Percentiles rank a stretch among this genome's conserved stretches.
Conservation (phyloP, 2,329 filamentous ascomycete genomes). For the Colletotrichum aenigma region DNA sequence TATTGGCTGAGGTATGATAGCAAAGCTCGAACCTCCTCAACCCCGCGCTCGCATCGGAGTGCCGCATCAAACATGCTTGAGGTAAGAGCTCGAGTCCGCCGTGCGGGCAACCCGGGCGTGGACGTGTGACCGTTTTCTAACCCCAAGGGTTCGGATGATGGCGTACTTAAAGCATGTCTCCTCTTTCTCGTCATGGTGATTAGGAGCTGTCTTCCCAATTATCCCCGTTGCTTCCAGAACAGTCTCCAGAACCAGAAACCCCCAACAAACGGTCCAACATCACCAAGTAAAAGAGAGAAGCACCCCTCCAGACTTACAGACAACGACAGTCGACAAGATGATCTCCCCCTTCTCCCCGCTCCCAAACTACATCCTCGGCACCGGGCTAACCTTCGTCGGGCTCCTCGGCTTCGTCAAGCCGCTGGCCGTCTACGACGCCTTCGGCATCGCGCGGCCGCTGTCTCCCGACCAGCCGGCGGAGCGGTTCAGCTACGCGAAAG, state of each 20-base stretch:
- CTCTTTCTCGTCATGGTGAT: neutral
- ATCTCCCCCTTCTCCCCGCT: constrained; percentile 8
- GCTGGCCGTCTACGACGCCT: constrained; percentile 7
- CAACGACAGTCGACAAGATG: neutral
- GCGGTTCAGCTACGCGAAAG: constrained; percentile 9
- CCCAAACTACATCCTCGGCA: constrained; percentile 24
- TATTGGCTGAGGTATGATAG: neutral
- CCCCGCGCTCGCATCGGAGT: constrained; percentile 9
- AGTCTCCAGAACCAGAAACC: neutral
- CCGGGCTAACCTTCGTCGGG: constrained; percentile 25
- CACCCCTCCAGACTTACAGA: no score
- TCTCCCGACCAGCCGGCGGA: neutral
- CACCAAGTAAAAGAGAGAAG: neutral
- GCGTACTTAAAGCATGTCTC: neutral
- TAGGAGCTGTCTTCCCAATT: fast-evolving
- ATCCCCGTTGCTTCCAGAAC: no score
- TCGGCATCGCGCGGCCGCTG: neutral
- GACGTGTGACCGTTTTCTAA: neutral
- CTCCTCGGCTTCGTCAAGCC: constrained; percentile 20
- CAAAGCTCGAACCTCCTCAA: neutral
- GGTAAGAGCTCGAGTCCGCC: neutral
- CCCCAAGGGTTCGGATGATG: neutral
- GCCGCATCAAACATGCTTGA: neutral
- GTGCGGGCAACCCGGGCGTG: neutral
- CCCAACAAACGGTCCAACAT: neutral